phyloP scores from a whole-genome alignment of 2,329 filamentous ascomycete genomes.

The Lecanicillium sp. region DNA sequence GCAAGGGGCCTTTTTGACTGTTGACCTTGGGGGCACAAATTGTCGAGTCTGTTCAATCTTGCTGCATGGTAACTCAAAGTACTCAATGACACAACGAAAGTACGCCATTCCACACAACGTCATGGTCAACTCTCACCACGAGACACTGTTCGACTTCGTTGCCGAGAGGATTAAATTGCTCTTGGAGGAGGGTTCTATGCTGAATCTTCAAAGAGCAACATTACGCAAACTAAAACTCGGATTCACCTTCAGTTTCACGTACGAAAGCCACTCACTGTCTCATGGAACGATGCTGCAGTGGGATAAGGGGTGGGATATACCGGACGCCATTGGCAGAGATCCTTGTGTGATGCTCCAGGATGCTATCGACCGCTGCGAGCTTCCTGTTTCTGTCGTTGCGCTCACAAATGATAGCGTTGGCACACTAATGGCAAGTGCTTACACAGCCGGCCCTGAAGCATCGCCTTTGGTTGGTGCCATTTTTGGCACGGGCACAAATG shows the following conservation, averaged over 20 bases:
- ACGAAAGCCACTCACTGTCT: slow-evolving; percentile 60
- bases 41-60: slow-evolving; percentile 23
- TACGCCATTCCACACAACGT: slow-evolving; percentile 15
- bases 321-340: slow-evolving; percentile 67
- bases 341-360: slow-evolving; percentile 64
- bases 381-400: slow-evolving; percentile 65
- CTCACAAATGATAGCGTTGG: slow-evolving; percentile 76
- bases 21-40: slow-evolving; percentile 27
- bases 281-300: slow-evolving; percentile 64
- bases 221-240: slow-evolving; percentile 15
- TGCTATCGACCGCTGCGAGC: slow-evolving; percentile 59
- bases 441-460: slow-evolving; percentile 63
- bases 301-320: slow-evolving; percentile 75
- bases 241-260: slow-evolving; percentile 58
- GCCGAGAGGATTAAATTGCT: slow-evolving; percentile 61
- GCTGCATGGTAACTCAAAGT: slow-evolving; percentile 53
- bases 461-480: slow-evolving; percentile 67
- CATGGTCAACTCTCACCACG: slow-evolving; percentile 15
- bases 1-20: slow-evolving; percentile 40
- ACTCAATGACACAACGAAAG: slow-evolving; percentile 57
- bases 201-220: slow-evolving; percentile 64
- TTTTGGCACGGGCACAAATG: slow-evolving; percentile 76
- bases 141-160: slow-evolving; percentile 66
- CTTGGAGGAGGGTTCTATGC: slow-evolving; percentile 43
- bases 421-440: slow-evolving; percentile 70